These are phyloP conservation scores for Scleroderma citrinum DNA, from an alignment of 768 basidiomycete genomes.

Conservation along the genomic window DNA sequence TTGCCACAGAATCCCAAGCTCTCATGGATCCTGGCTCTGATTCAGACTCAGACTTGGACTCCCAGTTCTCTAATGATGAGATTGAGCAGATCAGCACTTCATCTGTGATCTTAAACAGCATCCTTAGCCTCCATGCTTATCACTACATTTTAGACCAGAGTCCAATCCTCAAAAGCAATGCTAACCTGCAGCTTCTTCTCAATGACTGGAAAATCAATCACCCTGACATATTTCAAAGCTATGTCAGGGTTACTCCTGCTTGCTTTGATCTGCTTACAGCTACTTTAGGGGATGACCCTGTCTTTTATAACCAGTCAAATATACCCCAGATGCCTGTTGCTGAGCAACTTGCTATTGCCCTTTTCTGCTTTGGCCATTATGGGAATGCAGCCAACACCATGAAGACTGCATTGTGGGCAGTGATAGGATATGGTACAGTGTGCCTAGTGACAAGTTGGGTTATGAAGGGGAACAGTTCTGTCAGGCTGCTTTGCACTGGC, in stretches of 20 bases:
- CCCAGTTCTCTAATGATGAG: too few species aligned
- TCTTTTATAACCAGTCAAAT: neutral
- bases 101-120: too few species aligned
- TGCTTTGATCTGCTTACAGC: neutral
- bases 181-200: neutral
- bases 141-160: neutral
- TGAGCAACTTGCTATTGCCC: slow-evolving; percentile 32
- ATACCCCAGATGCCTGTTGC: neutral
- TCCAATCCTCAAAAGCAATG: neutral
- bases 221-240: too few species aligned
- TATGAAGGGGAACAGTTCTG: slow-evolving; percentile 14
- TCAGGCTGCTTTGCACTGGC: slow-evolving; percentile 24
- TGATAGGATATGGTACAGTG: slow-evolving; percentile 29
- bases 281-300: neutral
- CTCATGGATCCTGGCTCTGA: too few species aligned
- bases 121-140: neutral
- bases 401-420: slow-evolving; percentile 35
- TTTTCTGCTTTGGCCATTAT: slow-evolving; percentile 36
- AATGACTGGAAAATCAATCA: neutral
- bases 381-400: slow-evolving; percentile 22
- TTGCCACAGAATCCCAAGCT: too few species aligned
- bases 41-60: too few species aligned
- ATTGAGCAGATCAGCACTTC: too few species aligned
- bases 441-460: slow-evolving; percentile 11
- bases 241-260: neutral